Conservation (phyloP, 2,329 filamentous ascomycete species). For the Ophiostoma novo-ulmi region DNA sequence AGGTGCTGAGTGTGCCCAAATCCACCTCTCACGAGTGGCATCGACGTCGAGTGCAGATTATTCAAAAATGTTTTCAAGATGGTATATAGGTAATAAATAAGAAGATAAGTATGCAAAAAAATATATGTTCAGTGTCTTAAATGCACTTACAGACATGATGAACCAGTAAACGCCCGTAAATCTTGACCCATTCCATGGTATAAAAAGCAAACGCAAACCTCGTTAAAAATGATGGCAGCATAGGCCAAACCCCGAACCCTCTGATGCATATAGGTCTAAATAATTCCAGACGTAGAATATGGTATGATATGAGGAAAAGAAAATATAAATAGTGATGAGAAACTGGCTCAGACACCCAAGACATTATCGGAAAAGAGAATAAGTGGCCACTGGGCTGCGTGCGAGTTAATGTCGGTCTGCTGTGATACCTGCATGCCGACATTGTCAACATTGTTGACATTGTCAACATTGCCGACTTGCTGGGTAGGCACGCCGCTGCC, state of each 20-base stretch:
- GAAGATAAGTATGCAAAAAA: too few relatives aligned
- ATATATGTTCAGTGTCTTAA: too few relatives aligned
- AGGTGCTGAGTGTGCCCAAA: neutral
- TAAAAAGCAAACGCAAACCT: too few relatives aligned
- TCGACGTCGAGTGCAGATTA: neutral
- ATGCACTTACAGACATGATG: too few relatives aligned
- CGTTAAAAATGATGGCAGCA: too few relatives aligned
- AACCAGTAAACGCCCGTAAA: too few relatives aligned
- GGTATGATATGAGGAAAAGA: too few relatives aligned
- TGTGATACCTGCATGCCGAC: neutral
- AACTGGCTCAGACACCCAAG: neutral
- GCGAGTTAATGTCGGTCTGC: neutral
- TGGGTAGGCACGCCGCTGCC: neutral
- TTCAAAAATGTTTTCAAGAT: neutral
- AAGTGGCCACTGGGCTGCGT: constrained; percentile 24
- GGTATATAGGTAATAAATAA: neutral
- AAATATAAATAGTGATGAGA: too few relatives aligned
- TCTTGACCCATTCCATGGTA: too few relatives aligned
- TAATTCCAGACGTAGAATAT: too few relatives aligned
- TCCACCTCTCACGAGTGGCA: neutral
- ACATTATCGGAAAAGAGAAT: constrained; percentile 20
- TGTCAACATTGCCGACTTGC: neutral
- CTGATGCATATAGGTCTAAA: too few relatives aligned
- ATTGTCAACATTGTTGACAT: neutral
- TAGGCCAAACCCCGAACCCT: too few relatives aligned